Evolutionary conservation across 2,329 filamentous ascomycete species (phyloP).

Genomic region (Pseudogymnoascus sp.): DNA sequence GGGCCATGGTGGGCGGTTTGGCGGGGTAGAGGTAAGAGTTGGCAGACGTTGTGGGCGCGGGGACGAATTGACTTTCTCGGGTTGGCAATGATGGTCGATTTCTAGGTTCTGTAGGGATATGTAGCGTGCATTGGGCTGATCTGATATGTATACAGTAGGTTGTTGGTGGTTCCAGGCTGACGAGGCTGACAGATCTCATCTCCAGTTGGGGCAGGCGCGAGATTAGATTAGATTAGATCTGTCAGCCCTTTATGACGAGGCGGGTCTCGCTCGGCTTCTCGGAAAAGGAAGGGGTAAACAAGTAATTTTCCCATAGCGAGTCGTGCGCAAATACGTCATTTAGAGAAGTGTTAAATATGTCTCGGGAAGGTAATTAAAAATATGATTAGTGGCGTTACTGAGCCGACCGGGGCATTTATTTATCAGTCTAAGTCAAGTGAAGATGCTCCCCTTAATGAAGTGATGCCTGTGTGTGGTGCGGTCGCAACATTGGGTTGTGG

Average conservation of each 20-base stretch:
- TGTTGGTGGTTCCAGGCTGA: not conserved
- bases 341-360: not conserved
- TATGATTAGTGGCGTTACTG: not conserved
- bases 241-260: not conserved
- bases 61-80: not conserved
- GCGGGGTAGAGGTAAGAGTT: not conserved
- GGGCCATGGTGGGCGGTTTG: conserved; percentile 22
- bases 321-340: not conserved
- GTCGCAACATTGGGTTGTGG: not conserved
- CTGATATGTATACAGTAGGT: not conserved
- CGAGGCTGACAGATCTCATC: conserved; percentile 3
- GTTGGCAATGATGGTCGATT: not conserved
- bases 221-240: conserved; percentile 3
- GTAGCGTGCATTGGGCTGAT: not conserved
- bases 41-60: not conserved
- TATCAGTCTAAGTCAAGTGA: not conserved
- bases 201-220: not conserved
- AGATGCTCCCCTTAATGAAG: not conserved
- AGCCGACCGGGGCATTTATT: not conserved
- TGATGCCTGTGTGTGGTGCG: not conserved
- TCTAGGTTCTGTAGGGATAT: not conserved
- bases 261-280: not conserved
- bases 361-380: no score
- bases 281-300: not conserved
- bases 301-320: not conserved